Evolutionary conservation across 2,329 filamentous ascomycete species (phyloP).

Genomic region (Trichophyton rubrum): DNA sequence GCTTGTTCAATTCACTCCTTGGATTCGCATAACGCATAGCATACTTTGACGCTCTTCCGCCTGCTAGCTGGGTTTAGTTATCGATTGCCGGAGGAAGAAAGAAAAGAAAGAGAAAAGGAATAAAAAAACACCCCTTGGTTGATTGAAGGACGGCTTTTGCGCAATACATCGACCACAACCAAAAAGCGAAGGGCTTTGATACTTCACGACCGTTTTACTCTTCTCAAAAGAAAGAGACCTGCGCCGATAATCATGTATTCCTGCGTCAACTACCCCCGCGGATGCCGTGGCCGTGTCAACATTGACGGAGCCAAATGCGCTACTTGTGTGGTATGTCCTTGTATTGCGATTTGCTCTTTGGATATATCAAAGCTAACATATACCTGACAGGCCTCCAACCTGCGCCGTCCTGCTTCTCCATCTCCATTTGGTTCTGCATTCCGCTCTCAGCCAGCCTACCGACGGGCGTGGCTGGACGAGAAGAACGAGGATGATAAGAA

Average conservation of each 20-base stretch:
- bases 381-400: slow-evolving; percentile 22
- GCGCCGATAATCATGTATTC: slow-evolving; percentile 30
- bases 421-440: slow-evolving; percentile 26
- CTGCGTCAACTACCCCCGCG: slow-evolving; percentile 36
- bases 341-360: neutral
- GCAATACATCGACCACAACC: neutral
- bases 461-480: slow-evolving; percentile 10
- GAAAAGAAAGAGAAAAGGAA: too few relatives aligned
- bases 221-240: neutral
- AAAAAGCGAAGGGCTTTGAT: neutral
- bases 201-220: neutral
- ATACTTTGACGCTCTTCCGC: neutral
- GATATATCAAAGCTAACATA: slow-evolving; percentile 14
- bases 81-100: neutral
- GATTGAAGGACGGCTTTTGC: neutral
- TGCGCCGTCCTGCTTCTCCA: slow-evolving; percentile 27
- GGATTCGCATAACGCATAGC: neutral
- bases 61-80: neutral
- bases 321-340: slow-evolving; percentile 32
- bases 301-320: slow-evolving; percentile 31
- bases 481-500: slow-evolving; percentile 1
- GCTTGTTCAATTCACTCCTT: slow-evolving; percentile 1
- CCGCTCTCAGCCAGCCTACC: slow-evolving; percentile 11
- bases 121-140: neutral
- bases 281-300: slow-evolving; percentile 37